Evolutionary conservation across 768 basidiomycete species (phyloP), one percentile per base, ranked within the genome.

Genomic region (Xerocomellus intermedius): DNA sequence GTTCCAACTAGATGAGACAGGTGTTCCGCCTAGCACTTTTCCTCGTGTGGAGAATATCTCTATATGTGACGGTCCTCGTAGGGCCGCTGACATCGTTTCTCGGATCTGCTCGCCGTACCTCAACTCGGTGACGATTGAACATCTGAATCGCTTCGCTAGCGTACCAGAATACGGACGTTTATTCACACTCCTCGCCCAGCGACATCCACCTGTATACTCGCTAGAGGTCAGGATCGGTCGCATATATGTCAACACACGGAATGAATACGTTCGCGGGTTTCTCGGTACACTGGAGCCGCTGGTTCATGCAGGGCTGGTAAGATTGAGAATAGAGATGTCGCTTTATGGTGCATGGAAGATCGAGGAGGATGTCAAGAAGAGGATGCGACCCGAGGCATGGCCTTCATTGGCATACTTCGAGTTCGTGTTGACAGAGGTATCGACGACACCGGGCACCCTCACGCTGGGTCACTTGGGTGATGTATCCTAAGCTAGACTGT

Each of bases 391-490:
- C 0, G 59, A 59, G 39, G 49, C 52, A 7, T 60, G 59, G 59
- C 59, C 52, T 41, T 54, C 52, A 0, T 17, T 60, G 35, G 32
- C 36, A 13, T 35, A 35, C 38, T 60, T 54, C n/a, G 59, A 58
- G 32, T 58, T 60, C 32, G 33, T 46, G 39, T 50, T 58, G 58
- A 59, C 19, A 24, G 58, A 59, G 32, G 51, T 48, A 1, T 58
- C 43, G 33, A 37, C 43, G 33, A 37, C 10, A 21, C 38, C 48
- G 26, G 49, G 35, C 8, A 33, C 13, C 17, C 39, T 46, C 26
- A 38, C 33, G 8, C 10, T 52, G 22, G 17, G 24, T 26, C 22
- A 10, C 12, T 43, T 42, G 39, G 39, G 19, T 33, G 5, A 30
- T 17, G 26, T 21, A 33, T 17, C 30, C 17, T 39, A 32, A 41